Base-by-base conservation (phyloP, 805 yeast genomes). In the Grigorovia humatica region DNA sequence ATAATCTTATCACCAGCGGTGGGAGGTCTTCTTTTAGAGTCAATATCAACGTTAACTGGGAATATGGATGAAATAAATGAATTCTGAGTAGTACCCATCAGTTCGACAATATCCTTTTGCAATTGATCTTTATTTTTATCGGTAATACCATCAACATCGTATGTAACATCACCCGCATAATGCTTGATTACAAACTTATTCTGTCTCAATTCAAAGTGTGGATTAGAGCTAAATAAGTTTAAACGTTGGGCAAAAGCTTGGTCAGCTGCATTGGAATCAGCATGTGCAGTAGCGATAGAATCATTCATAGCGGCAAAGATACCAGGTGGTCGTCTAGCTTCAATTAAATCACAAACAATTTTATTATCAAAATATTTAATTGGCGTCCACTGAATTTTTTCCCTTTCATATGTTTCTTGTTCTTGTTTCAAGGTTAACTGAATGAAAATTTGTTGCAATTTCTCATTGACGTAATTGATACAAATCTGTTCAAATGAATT, bases 161-260 rank as follows among this genome's bases (percentile, higher is more conserved):
- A 93, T 12, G 89, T 85, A 47, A 93, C 99, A 71, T 93, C 99
- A 65, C 99, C 99, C 20, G 99, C 99, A 72, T 93, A 93, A 70
- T 93, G 99, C 71, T 88, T 90, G 63, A 93, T 81, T 51, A 93
- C 73, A 59, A 93, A 93, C 67, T 93, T 91, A 38, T 83, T 79
- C 56, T 86, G 82, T 64, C 99, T 82, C 60, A 86, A 78, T 61
- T 90, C 96, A 65, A 93, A 89, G 67, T 93, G 95, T 23, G 87
- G 84, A 67, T 89, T 90, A 20, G 78, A 69, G 7, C 89, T 74
- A 53, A 93, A 86, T 81, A 87, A 76, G 59, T 88, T 86, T 62
- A 93, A 75, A 70, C 97, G 79, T 74, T 88, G 96, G 17, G 93
- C 85, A 69, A 93, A 93, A 0, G 95, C 87, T 70, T 89, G 96